Evolutionary conservation across 345 rosid species (phyloP), one percentile per base, ranked within the genome.

Genomic region (Garcia nutans): DNA sequence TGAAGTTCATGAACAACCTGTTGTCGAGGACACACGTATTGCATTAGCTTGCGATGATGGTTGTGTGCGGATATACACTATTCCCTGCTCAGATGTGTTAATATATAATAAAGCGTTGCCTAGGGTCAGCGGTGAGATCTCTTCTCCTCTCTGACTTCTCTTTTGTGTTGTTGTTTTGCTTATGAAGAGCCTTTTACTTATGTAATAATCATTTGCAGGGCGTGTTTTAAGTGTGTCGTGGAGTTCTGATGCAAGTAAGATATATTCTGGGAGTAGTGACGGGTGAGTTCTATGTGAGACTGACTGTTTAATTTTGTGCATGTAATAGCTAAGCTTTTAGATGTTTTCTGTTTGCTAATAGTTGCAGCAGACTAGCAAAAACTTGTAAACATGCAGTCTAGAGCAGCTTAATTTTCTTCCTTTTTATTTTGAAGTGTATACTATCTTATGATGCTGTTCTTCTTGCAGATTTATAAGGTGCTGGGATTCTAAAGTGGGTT

Each of bases 11-110:
- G 86, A 80, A n/a, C 81, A 79, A 41, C 52, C 79, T 68, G 74
- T 77, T 70, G 66, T 6, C 20, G 86, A 81, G 65, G 77, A 88
- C 84, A 84, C 87, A 68, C 75, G 66, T 68, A 73, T 90, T 64
- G 99, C 99, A 5, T 69, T 86, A 77, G 97, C 92, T 49, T 93
- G 94, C 73, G 96, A 93, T 80, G 97, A 95, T 87, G 99, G 99
- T 4, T 89, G 90, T 73, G 92, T 95, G 66, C 81, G 93, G 74
- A 76, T 93, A 58, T 95, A 87, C 65, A 76, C 77, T 66, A 72
- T 93, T 71, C 77, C 92, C 62, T 87, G 82, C 54, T 79, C 77
- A n/a, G 78, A 89, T 73, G 88, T 85, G 77, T 84, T 93, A 65
- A 84, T 84, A 28, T 91, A 95, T 77, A 76, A 76, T 70, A 91